Evolutionary conservation across 1,284 basidiomycete species (phyloP), one percentile per base, ranked within the genome.

Genomic region (Leccinum pachyderme): DNA sequence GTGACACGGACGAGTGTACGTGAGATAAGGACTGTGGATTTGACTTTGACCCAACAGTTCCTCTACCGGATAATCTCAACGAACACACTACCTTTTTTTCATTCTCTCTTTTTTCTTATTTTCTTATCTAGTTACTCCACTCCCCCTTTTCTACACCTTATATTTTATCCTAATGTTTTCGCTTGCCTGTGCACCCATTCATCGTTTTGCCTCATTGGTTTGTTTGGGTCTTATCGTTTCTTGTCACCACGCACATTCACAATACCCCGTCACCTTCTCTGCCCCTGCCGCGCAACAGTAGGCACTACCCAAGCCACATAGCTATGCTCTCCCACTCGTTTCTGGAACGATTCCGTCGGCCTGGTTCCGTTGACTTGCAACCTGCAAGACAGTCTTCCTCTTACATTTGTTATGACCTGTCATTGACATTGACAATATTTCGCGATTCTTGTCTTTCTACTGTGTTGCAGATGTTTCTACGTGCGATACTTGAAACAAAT

Each of bases 271-370:
- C 55, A 41, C 51, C 54, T 55, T 49, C 37, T 49, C 59, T 35
- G 49, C 54, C 53, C 35, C 44, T 52, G 52, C 63, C 63, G 55
- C 53, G 47, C 57, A 57, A 59, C 65, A 58, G 58, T 49, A 52
- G 58, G 59, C 51, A 64, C 50, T 53, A 47, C 56, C 48, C 37
- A 57, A 59, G 54, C 53, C 59, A 67, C 44, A 65, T 68, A 58
- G 51, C 59, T 66, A 61, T 67, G 64, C 63, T 63, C 46, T 58
- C 57, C 49, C 64, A 22, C 57, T 69, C 68, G 55, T 69, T 68
- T 60, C 51, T 58, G 52, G 50, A 56, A 62, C 51, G 51, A 29
- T 35, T 51, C 24, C 15, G 25, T 45, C 25, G 43, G 15, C 25
- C 15, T 45, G 27, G 22, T 41, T 41, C 43, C 43, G 25, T 45